Conservation (phyloP, 495 filamentous ascomycete species). For the Rhizodiscina lignyota region DNA sequence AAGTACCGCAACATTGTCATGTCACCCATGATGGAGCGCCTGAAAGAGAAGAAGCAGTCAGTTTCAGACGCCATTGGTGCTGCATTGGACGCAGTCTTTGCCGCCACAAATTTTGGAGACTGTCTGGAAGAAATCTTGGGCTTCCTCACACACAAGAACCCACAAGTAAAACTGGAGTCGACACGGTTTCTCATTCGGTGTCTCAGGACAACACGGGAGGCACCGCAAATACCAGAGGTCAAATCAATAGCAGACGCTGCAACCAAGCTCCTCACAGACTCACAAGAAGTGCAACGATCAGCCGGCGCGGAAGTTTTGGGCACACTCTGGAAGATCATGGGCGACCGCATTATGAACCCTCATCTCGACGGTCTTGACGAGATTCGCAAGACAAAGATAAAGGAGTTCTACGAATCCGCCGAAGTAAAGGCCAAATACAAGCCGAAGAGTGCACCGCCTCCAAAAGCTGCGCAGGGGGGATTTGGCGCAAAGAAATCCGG, state of each 20-base stretch:
- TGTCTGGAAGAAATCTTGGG: conserved; percentile 79
- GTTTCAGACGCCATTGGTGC: conserved; percentile 76
- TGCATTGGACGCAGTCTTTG: conserved; percentile 77
- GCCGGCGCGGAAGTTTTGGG: conserved; percentile 85
- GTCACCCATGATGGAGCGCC: conserved; percentile 74
- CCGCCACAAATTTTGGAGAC: conserved; percentile 60
- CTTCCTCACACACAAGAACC: conserved; percentile 84
- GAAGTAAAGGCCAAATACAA: conserved; percentile 96
- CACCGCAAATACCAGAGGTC: conserved; percentile 67
- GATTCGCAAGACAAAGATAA: conserved; percentile 88
- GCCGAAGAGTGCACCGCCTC: conserved; percentile 67
- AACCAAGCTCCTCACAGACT: conserved; percentile 80
- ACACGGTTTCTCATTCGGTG: conserved; percentile 81
- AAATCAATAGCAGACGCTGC: conserved; percentile 71
- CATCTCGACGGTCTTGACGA: conserved; percentile 93
- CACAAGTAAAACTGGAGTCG: conserved; percentile 88
- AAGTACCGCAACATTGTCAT: conserved; percentile 70
- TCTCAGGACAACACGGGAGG: conserved; percentile 66
- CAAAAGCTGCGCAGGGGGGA: conserved; percentile 29
- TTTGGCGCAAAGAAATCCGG: conserved; percentile 21
- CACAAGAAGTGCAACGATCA: conserved; percentile 64
- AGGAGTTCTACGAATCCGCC: conserved; percentile 82
- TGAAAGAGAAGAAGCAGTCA: conserved; percentile 91
- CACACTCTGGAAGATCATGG: conserved; percentile 96
- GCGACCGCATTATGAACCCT: conserved; percentile 89